These are phyloP conservation scores for Trichoderma citrinoviride DNA, from an alignment of 2,329 filamentous ascomycete species.

Conservation along the genomic window DNA sequence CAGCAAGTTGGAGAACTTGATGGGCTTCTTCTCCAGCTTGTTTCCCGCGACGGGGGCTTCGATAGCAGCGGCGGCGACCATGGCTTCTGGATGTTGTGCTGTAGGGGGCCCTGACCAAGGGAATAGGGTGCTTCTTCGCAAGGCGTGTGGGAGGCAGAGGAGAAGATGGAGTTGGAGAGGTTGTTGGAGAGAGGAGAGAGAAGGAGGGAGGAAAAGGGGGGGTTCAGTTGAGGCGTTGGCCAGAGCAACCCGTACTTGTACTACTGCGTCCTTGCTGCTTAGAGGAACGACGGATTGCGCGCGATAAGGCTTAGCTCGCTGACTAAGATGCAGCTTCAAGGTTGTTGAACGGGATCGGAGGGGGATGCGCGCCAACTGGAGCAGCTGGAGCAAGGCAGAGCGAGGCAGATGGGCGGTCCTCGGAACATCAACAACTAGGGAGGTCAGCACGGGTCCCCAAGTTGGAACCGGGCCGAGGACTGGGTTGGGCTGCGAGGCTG, in stretches of 20 bases:
- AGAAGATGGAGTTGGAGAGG: background rate
- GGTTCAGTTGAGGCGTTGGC: constrained; percentile 7
- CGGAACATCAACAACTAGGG: background rate
- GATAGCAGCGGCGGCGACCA: constrained; percentile 59
- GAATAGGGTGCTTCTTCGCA: constrained; percentile 85
- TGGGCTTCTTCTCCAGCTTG: constrained; percentile 92
- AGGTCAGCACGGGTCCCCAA: constrained; percentile 6
- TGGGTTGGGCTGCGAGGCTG: background rate
- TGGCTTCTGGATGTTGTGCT: constrained; percentile 54
- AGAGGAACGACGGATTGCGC: constrained; percentile 8
- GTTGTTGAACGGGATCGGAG: constrained; percentile 15
- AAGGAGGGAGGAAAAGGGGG: constrained; percentile 2
- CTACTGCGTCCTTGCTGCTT: background rate
- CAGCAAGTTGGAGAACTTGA: constrained; percentile 99
- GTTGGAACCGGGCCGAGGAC: constrained; percentile 16
- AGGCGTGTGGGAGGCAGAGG: constrained; percentile 26
- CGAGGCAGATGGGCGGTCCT: background rate
- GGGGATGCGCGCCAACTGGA: background rate
- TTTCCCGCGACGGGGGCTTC: constrained; percentile 47
- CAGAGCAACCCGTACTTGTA: constrained; percentile 9
- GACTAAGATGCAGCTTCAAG: constrained; percentile 9
- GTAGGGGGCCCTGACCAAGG: constrained; percentile 94
- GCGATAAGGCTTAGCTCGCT: constrained; percentile 17
- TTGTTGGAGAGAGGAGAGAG: background rate
- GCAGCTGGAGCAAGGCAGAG: background rate